These are phyloP conservation scores for Taphrina populina DNA, from an alignment of 1,139 yeast species.

Conservation along the genomic window DNA sequence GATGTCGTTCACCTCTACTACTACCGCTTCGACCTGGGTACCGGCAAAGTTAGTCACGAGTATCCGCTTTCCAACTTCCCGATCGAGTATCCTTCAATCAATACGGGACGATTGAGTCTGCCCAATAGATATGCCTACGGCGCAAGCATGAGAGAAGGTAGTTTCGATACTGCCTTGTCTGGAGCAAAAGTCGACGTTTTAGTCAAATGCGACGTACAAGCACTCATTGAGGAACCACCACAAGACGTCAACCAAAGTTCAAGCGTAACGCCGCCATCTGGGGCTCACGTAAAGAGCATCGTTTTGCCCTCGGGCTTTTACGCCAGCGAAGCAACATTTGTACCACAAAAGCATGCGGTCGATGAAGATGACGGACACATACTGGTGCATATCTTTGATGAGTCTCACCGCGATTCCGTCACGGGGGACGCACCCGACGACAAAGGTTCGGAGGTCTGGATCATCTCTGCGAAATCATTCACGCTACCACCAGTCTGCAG, in stretches of 20 bases:
- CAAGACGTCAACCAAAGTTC: conserved; percentile 8
- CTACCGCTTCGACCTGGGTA: conserved; percentile 31
- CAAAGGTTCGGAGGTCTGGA: conserved; percentile 29
- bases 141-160: conserved; percentile 28
- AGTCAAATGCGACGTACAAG: conserved; percentile 30
- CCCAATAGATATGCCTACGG: conserved; percentile 29
- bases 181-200: conserved; percentile 33
- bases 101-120: conserved; percentile 21
- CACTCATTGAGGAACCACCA: conserved; percentile 25
- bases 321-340: conserved; percentile 33
- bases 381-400: conserved; percentile 30
- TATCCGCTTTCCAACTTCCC: conserved; percentile 33
- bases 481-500: conserved; percentile 20
- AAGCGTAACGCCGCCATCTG: conserved; percentile 19
- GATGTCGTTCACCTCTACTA: conserved; percentile 34
- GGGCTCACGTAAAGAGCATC: conserved; percentile 9
- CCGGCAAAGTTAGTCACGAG: conserved; percentile 19
- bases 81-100: conserved; percentile 35
- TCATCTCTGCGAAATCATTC: conserved; percentile 22
- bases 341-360: background rate
- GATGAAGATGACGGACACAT: conserved; percentile 32
- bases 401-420: conserved; percentile 10
- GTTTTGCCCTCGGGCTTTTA: conserved; percentile 23
- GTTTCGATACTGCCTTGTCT: conserved; percentile 33
- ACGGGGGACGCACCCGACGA: conserved; percentile 24